Conservation (phyloP, 768 basidiomycete species). For the Mycena kentingensis region DNA sequence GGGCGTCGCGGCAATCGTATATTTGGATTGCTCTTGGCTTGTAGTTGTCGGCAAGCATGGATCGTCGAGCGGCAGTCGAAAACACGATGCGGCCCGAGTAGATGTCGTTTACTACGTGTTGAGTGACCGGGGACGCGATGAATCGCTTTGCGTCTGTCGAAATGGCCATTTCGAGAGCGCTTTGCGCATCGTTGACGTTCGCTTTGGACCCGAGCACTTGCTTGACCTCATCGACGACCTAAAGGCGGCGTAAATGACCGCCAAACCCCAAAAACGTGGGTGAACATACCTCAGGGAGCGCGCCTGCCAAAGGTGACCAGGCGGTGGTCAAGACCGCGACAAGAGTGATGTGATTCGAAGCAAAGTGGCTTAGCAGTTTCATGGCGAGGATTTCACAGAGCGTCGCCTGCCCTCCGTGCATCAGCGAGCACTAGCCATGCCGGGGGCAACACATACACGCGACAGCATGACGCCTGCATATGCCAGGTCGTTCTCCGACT, state of each 20-base stretch:
- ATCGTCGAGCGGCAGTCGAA: conserved; percentile 59
- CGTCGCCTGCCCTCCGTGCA: conserved; percentile 55
- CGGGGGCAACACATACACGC: conserved; percentile 23
- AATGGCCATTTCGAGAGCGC: conserved; percentile 93
- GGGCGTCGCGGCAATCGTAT: conserved; percentile 66
- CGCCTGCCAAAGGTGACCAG: conserved; percentile 86
- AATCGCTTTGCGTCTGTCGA: conserved; percentile 84
- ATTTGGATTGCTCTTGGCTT: conserved; percentile 73
- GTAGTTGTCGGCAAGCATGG: conserved; percentile 90
- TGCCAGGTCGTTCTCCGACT: conserved; percentile 71
- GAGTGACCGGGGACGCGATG: conserved; percentile 78
- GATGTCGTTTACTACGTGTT: conserved; percentile 86
- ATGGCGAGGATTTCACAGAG: conserved; percentile 89
- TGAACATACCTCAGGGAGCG: conserved; percentile 47
- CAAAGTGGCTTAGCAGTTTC: conserved; percentile 79
- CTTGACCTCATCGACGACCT: conserved; percentile 67
- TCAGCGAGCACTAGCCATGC: neutral
- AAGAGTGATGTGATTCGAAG: conserved; percentile 73
- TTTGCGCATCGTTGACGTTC: conserved; percentile 68
- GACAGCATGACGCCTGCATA: conserved; percentile 70
- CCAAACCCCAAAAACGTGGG: too few relatives aligned
- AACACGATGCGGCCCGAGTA: conserved; percentile 80
- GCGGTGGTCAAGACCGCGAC: conserved; percentile 76
- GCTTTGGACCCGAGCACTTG: conserved; percentile 57
- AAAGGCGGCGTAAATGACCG: too few relatives aligned